Percentiles rank a stretch among this genome's conserved stretches.
Evolutionary conservation across 176 grass and related monocot genomes (phyloP).

Genomic region (Pontederia paniculata): DNA sequence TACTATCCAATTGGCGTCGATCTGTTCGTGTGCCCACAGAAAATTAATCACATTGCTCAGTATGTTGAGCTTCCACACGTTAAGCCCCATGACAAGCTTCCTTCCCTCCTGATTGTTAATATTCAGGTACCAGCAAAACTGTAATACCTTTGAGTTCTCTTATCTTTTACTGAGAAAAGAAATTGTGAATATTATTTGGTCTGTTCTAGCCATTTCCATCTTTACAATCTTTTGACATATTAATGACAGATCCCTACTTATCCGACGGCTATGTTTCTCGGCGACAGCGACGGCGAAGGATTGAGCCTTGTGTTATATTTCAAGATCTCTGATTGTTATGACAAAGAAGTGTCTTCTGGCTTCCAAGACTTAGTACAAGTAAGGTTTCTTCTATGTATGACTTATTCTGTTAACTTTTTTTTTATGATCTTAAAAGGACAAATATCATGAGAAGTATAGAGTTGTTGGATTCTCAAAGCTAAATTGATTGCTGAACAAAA

Average conservation of each 20-base stretch:
- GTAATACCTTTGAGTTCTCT: not conserved
- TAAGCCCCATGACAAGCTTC: conserved; percentile 59
- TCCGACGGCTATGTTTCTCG: conserved; percentile 86
- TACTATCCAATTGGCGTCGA: conserved; percentile 93
- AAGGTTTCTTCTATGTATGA: conserved; percentile 4
- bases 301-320: conserved; percentile 90
- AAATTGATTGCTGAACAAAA: too few species aligned
- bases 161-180: too few species aligned
- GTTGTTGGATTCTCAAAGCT: too few species aligned
- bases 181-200: too few species aligned
- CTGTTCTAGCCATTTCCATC: not conserved
- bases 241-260: conserved; percentile 77
- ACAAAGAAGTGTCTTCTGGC: conserved; percentile 85
- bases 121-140: conserved; percentile 51
- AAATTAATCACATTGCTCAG: conserved; percentile 82
- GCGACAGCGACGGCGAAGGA: conserved; percentile 79
- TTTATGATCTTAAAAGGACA: too few species aligned
- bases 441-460: too few species aligned
- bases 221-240: conserved; percentile 8
- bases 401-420: not conserved
- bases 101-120: conserved; percentile 72
- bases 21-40: conserved; percentile 63
- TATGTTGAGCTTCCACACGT: conserved; percentile 77
- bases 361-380: conserved; percentile 82
- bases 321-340: conserved; percentile 75